phyloP scores from a whole-genome alignment of 805 yeast genomes.

The Candida sakaeoensis region DNA sequence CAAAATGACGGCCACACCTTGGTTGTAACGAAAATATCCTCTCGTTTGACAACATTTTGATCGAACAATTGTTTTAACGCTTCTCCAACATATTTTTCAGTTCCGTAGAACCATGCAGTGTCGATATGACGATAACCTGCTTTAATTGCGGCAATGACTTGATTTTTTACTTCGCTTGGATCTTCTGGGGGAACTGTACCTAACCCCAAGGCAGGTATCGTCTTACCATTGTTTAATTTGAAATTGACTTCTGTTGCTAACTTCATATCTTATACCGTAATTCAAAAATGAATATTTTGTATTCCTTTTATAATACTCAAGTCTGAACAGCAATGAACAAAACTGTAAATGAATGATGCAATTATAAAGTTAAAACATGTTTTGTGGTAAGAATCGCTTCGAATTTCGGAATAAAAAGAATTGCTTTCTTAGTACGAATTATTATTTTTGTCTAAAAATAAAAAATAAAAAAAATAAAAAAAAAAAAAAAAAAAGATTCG shows the following conservation, averaged over 20 bases:
- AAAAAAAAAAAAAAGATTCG: too few species aligned
- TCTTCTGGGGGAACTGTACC: constrained; percentile 44
- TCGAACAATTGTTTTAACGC: constrained; percentile 46
- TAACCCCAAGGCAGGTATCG: constrained; percentile 65
- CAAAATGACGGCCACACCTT: constrained; percentile 44
- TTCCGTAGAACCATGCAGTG: constrained; percentile 49
- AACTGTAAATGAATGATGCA: not conserved
- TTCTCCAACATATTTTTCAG: constrained; percentile 41
- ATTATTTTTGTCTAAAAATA: not conserved
- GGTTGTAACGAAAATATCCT: constrained; percentile 38
- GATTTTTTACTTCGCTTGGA: constrained; percentile 27
- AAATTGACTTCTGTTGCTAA: constrained; percentile 38
- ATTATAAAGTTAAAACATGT: too few species aligned
- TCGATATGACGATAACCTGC: constrained; percentile 50
- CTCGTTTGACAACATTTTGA: constrained; percentile 47
- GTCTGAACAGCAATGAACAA: too few species aligned
- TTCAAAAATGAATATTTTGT: not conserved
- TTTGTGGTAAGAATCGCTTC: not conserved
- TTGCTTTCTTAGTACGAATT: not conserved
- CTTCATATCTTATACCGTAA: constrained; percentile 5
- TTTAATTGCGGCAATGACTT: constrained; percentile 35
- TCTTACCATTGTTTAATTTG: constrained; percentile 52
- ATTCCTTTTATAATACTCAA: not conserved
- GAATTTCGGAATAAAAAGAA: not conserved
- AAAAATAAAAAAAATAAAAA: too few species aligned